These are phyloP conservation scores for Aspergillus cavernicola DNA, from an alignment of 495 filamentous ascomycete species.

Conservation along the genomic window DNA sequence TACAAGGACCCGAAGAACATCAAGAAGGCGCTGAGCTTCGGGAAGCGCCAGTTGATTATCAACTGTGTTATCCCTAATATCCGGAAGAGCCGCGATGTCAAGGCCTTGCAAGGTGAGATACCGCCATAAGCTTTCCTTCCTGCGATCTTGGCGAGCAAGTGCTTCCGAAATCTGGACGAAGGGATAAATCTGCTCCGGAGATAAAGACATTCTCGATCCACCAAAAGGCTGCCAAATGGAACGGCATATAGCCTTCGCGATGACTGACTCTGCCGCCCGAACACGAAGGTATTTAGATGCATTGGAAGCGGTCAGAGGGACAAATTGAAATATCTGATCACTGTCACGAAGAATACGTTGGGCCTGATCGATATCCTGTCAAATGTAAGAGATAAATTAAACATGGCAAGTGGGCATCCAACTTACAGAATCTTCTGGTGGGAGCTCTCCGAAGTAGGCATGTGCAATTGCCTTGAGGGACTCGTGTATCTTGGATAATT, in stretches of 20 bases:
- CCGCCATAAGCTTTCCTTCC: background rate
- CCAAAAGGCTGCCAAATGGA: background rate
- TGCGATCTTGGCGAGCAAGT: background rate
- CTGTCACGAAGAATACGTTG: background rate
- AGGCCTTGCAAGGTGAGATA: background rate
- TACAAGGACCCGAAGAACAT: background rate
- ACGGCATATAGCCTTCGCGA: background rate
- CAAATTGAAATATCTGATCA: background rate
- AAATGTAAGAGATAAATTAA: background rate
- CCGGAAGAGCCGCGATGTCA: background rate
- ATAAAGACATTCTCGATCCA: background rate
- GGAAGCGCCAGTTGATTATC: background rate
- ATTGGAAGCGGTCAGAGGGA: background rate
- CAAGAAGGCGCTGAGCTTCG: background rate
- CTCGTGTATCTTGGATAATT: background rate
- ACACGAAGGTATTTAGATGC: background rate
- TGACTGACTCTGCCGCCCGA: background rate
- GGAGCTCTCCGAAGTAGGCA: background rate
- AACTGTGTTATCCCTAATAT: background rate
- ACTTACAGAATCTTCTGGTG: background rate
- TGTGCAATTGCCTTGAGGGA: background rate
- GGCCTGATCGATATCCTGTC: background rate
- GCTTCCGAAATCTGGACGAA: background rate
- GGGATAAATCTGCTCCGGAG: background rate
- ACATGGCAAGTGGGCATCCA: background rate